Evolutionary conservation across 169 alveolate genomes (phyloP), one percentile per base, ranked within the genome.

Genomic region (Cryptosporidium viatorum): DNA sequence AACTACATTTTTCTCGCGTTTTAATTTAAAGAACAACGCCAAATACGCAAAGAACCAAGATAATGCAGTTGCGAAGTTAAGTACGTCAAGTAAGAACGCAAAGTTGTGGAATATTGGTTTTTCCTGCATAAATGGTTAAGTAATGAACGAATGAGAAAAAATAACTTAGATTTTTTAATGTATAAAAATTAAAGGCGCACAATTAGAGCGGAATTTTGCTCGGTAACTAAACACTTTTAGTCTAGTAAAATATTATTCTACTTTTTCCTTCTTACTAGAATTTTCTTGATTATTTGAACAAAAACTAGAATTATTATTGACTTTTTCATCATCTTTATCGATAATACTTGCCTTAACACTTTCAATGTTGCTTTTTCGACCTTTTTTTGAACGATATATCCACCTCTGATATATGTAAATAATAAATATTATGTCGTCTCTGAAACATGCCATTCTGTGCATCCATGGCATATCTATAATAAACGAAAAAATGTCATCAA

Each of bases 381-480:
- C 91, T 59, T 93, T 92, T 52, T 94, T 96, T 18, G 93, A 94
- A 86, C 84, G 91, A 85, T 97, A 97, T 9, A 95, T 95, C 96
- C 98, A 97, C 80, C 99, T 95, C 94, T 98, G 98, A 91, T 97
- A 97, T 65, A 98, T 86, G 93, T 98, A 97, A 86, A 98, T 95
- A 59, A 98, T 84, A 95, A 98, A 98, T 51, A 98, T 97, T 8
- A 98, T 94, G 92, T 98, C 99, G 91, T 98, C 99, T 91, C 99
- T 96, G 94, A 98, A 98, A 91, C 99, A 98, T 73, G 98, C 95
- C 39, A 98, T 87, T 92, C 99, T 96, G 91, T 97, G 99, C 94
- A 98, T 92, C 93, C 97, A 95, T 23, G 99, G 99, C 98, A 98
- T 97, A 86, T 98, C 98, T n/a, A 98, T 98, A 59, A 97, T 95